These are phyloP conservation scores for Sporothrix pseudoabietina DNA, from an alignment of 2,329 filamentous ascomycete genomes.

Conservation along the genomic window DNA sequence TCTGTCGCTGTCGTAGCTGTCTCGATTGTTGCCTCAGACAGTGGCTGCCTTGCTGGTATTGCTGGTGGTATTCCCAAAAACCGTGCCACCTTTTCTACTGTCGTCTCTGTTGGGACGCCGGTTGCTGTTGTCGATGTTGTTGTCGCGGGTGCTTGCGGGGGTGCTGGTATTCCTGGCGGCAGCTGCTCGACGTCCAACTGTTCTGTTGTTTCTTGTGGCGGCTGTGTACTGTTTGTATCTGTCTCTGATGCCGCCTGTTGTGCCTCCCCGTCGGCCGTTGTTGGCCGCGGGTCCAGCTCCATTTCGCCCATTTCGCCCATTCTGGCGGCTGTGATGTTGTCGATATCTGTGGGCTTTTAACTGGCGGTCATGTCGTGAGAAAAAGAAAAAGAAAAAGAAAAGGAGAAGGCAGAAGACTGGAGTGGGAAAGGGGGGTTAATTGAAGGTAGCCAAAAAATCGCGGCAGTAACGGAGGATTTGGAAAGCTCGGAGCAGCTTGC, in stretches of 20 bases:
- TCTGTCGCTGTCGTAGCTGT: not conserved
- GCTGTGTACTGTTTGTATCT: not conserved
- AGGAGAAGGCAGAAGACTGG: not conserved
- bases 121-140: not conserved
- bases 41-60: not conserved
- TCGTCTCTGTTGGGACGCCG: not conserved
- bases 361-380: not conserved
- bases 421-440: not conserved
- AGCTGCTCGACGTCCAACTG: not conserved
- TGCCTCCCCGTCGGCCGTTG: not conserved
- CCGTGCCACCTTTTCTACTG: slow-evolving; percentile 2
- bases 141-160: not conserved
- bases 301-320: slow-evolving; percentile 7
- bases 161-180: not conserved
- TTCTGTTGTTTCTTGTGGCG: not conserved
- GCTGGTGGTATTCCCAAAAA: not conserved
- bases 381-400: not conserved
- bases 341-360: not conserved
- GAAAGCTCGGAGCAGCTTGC: not conserved
- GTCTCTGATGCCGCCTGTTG: not conserved
- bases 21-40: not conserved
- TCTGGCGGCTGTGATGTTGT: not conserved
- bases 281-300: not conserved
- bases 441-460: not conserved
- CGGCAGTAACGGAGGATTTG: not conserved